Base-by-base conservation (phyloP, 805 yeast species). In the Komagataella pastoris region DNA sequence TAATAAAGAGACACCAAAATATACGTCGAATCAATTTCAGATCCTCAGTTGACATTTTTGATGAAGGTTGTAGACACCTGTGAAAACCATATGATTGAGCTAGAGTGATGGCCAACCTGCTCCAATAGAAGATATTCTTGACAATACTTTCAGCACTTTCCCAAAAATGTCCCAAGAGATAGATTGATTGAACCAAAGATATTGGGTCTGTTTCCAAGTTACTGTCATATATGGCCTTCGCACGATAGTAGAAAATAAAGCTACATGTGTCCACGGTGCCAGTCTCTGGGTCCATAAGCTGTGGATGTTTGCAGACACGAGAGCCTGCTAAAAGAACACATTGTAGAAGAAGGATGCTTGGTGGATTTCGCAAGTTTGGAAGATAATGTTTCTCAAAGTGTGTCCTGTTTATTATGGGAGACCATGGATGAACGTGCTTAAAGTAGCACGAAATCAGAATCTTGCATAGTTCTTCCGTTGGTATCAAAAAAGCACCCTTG, bases 81-180 rank as follows among this genome's bases (percentile, higher is more conserved):
- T 87, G 93, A 57, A 87, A 69, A 1, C 95, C 95, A 59, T 80
- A 75, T 10, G 86, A 85, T 61, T 84, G 89, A 2, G 90, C 90
- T 49, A 81, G 69, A 8, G 81, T 75, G 40, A 84, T 70, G 0
- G 88, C 90, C 8, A 80, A 75, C 49, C 87, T 72, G 8, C 83
- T 75, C 88, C 88, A 81, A 63, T 81, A 81, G 59, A 76, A 79
- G 2, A 81, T 76, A 61, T 81, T 83, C 51, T 81, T 77, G 24
- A 85, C 73, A 44, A 80, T 81, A 57, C 79, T 81, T 56, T 83
- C 83, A 7, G 85, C 85, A 2, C 86, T 82, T 56, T 82, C 90
- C 81, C 88, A 81, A 65, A 80, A 82, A 58, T 81, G 75, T 0
- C 85, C 83, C 54, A 86, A 72, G 24, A 85, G 65, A 19, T 80